Evolutionary conservation across 2,329 filamentous ascomycete genomes (phyloP), one percentile per base, ranked within the genome.

Genomic region (Rosellinia necatrix): DNA sequence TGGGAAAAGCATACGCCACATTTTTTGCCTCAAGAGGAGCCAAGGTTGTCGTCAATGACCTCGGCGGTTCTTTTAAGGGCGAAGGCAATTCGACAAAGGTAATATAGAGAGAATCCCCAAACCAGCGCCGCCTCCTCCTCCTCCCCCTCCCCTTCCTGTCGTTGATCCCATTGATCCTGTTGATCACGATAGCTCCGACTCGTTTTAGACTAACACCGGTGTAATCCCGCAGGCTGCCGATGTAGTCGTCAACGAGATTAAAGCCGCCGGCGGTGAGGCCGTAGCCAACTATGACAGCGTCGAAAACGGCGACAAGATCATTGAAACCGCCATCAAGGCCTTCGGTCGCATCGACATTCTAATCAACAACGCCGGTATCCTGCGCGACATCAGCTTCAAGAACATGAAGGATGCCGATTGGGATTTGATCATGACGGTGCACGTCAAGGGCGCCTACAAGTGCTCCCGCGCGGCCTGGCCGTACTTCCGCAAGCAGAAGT

Each of bases 401-500:
- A 97, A 97, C 78, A 96, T 97, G 85, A 94, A 89, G 75, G 94
- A 99, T 74, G 78, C 89, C 71, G 94, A 99, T 75, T 99, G 94
- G 94, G 93, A 99, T 72, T 78, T 97, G 66, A 90, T 97, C 72
- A 90, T 93, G 76, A 88, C 86, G 73, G 93, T 97, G 55, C 93
- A 99, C 76, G 87, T 97, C 68, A 89, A 86, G 71, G 94, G 94
- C 67, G 88, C 92, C 70, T 99, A 96, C 83, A 97, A 96, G 85
- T 96, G 91, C 74, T 84, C 94, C 59, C 88, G 87, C 74, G 94
- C 94, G 61, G 94, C 94, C 49, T 99, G 94, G 93, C 92, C 93
- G 58, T 82, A 97, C 76, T 97, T 99, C 84, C 85, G 93, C 71
- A 97, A 97, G 80, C 94, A 99, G 78, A 97, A 97, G 85, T 99